These are phyloP conservation scores for Sarocladium kiliense DNA, from an alignment of 2,329 filamentous ascomycete genomes.

Conservation along the genomic window DNA sequence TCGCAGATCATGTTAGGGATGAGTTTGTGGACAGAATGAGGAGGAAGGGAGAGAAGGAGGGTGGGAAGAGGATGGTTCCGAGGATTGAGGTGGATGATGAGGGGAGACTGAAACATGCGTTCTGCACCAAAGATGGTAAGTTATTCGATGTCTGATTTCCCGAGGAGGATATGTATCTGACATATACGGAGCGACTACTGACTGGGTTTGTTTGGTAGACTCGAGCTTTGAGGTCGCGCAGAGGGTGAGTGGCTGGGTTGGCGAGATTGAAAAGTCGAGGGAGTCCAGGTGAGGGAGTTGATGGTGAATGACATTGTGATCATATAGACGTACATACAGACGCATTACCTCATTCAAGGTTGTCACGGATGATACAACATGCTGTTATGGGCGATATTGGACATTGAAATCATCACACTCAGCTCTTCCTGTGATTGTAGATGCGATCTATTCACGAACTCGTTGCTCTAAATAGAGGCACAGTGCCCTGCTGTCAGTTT, in stretches of 20 bases:
- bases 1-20: conserved; percentile 50
- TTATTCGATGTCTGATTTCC: conserved; percentile 8
- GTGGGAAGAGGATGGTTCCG: conserved; percentile 28
- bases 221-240: conserved; percentile 24
- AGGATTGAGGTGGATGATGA: conserved; percentile 51
- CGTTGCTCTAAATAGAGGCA: no score
- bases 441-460: no score
- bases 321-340: no score
- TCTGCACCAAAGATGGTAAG: conserved; percentile 42
- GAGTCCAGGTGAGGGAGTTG: not conserved
- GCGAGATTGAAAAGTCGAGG: conserved; percentile 19
- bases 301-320: not conserved
- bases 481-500: no score
- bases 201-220: conserved; percentile 12
- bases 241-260: conserved; percentile 23
- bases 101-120: conserved; percentile 52
- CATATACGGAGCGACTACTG: no score
- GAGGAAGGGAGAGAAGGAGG: conserved; percentile 27
- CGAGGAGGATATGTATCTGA: no score
- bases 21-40: conserved; percentile 44
- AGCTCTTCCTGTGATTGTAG: no score
- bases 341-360: no score
- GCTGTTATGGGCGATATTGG: no score
- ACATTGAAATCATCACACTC: no score
- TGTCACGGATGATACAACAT: no score